Base-by-base conservation (phyloP, 495 filamentous ascomycete species). In the Coniosporium apollinis region DNA sequence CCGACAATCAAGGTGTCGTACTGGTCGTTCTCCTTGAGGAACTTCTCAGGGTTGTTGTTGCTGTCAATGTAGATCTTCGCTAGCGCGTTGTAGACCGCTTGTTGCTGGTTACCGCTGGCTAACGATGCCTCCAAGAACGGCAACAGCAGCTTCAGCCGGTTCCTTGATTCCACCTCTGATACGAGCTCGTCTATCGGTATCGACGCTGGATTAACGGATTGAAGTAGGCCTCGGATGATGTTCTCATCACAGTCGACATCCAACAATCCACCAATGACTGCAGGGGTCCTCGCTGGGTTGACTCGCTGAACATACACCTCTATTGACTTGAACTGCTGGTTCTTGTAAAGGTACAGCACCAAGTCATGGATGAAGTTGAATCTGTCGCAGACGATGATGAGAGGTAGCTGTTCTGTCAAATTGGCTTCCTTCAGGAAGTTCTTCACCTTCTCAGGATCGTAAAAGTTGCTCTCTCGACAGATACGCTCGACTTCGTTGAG, bases 1-100 rank as follows among this genome's bases (percentile, higher is more conserved):
- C 91, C 91, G 42, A 99, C 83, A 15, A 65, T 73, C 26, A 94
- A 61, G 2, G 91, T 76, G 56, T 99, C 91, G 49, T 99, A 99
- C 56, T 89, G 72, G 46, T 94, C 82, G 55, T 96, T 99, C 60
- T 96, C 89, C 65, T 84, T 92, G 30, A 99, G 65, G 67, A 99
- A 99, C 52, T 82, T 87, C 69, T 99, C 91, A 0, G 91, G 91
- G 54, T 93, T 84, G 61, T 94, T 94, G 67, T 99, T 99, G 56
- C 79, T 87, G 57, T 96, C 91, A 44, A 99, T 99, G 63, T 99
- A 99, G 43, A 99, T 96, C 77, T 99, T 99, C 5, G 91, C 91
- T 22, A 99, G 70, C 10, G 91, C 91, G 46, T 99, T 94, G 67
- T 85, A 99, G 30, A 99, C 83, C 19, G 89, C 91, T 60, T 91